A percentile compares a stretch with the other conserved stretches of the same genome.
phyloP scores from a whole-genome alignment of 2,329 filamentous ascomycete genomes.

The Colletotrichum eremochloae region DNA sequence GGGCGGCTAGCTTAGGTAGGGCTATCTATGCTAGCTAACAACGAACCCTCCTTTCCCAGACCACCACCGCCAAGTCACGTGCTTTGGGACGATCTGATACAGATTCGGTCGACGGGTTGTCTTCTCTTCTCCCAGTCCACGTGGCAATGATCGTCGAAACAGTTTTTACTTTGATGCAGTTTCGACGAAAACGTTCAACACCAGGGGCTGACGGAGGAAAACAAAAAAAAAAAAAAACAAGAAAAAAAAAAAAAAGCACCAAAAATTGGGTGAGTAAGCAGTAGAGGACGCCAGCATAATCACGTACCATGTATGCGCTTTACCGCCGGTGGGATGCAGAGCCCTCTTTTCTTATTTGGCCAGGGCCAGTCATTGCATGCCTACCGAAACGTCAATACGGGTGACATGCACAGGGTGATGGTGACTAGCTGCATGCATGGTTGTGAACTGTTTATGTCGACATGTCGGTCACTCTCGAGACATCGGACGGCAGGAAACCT shows the following conservation, averaged over 20 bases:
- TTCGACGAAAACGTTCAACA: conserved; percentile 17
- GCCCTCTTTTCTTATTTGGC: conserved; percentile 5
- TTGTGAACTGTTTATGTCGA: conserved; percentile 1
- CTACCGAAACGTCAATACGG: conserved; percentile 4
- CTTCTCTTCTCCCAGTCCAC: background rate
- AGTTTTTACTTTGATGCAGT: background rate
- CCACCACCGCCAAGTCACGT: background rate
- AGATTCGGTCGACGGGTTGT: background rate
- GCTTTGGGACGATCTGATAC: background rate
- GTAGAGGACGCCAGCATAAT: too few species aligned
- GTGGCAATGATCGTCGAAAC: background rate
- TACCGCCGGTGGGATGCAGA: conserved; percentile 11
- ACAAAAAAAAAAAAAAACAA: background rate
- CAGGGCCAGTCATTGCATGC: conserved; percentile 17
- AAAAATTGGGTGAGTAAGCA: background rate
- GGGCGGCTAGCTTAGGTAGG: conserved; percentile 19
- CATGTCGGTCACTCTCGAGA: background rate
- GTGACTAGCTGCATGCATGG: background rate
- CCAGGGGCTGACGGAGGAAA: conserved; percentile 3
- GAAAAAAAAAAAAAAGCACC: too few species aligned
- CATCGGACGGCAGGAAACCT: conserved; percentile 28
- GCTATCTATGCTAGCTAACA: conserved; percentile 28
- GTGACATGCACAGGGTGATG: conserved; percentile 25
- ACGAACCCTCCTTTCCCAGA: background rate
- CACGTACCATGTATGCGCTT: background rate